Base-by-base conservation (phyloP, 2,329 filamentous ascomycete species). In the Fusarium subglutinans region DNA sequence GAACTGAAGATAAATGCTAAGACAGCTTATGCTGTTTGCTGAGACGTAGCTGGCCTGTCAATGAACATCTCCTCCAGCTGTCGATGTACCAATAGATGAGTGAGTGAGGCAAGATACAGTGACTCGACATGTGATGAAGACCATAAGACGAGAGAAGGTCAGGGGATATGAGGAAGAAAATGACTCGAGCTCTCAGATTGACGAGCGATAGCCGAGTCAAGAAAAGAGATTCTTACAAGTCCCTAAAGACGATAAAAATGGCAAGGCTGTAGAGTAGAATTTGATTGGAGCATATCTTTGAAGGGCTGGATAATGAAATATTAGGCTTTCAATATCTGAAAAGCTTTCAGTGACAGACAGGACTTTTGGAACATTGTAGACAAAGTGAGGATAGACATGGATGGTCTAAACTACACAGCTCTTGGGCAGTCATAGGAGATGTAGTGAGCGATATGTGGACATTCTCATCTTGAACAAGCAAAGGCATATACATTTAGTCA, bases 241-340 rank as follows among this genome's bases (percentile, higher is more conserved):
- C 7, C 8, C n/a, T 3, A 13, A 4, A n/a, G 22, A 24, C 14
- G 8, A 35, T 8, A 13, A 20, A 51, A 24, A 51, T 24, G 30
- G 48, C 17, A 2, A 20, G 13, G 6, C 4, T 20, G 20, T 3
- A 7, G 22, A 50, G 15, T 88, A 26, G 93, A 90, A 26, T 89
- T 89, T 73, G 97, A 94, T 74, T 97, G 94, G 43, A 99, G 88
- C 58, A 98, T 91, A 83, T 98, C 96, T 80, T 97, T 97, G 79
- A 98, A 91, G 3, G 96, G 95, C 81, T 98, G 96, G 41, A 99
- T 88, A 9, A 98, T 89, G 9, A 99, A 85, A 80, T 98, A 98
- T 77, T 98, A 94, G 40, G 89, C 90, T 74, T 89, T 30, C 90
- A 90, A 8, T 88, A 86, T 66, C 89, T 85, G 87, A 85, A 97